phyloP scores from a whole-genome alignment of 1,284 basidiomycete species.

The Coniferiporia sulphurascens region DNA sequence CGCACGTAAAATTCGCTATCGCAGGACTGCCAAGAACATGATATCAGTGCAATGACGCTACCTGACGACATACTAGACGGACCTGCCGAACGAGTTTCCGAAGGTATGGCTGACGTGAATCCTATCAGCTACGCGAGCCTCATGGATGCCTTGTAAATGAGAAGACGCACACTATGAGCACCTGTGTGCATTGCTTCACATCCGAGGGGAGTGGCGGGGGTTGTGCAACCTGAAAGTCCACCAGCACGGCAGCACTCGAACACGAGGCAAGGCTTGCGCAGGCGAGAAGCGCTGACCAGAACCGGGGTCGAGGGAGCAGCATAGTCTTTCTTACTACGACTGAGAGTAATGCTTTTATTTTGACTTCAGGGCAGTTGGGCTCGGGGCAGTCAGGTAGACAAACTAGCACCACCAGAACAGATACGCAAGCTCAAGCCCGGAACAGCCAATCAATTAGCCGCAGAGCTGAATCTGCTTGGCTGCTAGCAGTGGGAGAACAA shows the following conservation, averaged over 20 bases:
- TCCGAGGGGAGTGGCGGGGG: conserved; percentile 58
- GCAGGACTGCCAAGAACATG: conserved; percentile 43
- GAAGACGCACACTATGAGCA: conserved; percentile 55
- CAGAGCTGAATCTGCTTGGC: neutral
- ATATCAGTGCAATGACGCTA: neutral
- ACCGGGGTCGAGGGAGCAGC: neutral
- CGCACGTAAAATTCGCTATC: conserved; percentile 59
- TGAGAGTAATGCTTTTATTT: neutral
- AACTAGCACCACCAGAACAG: too few relatives aligned
- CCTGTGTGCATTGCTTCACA: conserved; percentile 56
- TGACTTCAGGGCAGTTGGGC: too few relatives aligned
- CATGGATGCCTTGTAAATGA: neutral
- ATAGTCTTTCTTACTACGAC: neutral
- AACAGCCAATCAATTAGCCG: neutral
- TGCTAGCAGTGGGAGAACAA: neutral
- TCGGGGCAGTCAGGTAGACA: too few relatives aligned
- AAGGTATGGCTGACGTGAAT: conserved; percentile 52
- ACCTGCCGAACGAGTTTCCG: conserved; percentile 66
- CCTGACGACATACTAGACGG: neutral
- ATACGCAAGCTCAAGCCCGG: neutral
- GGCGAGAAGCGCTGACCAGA: neutral
- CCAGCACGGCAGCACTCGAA: conserved; percentile 41
- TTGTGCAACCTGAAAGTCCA: conserved; percentile 70
- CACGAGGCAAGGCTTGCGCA: conserved; percentile 12
- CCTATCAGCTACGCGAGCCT: conserved; percentile 11